These are phyloP conservation scores for Syzygium aromaticum DNA, from an alignment of 345 rosid species.

Conservation along the genomic window DNA sequence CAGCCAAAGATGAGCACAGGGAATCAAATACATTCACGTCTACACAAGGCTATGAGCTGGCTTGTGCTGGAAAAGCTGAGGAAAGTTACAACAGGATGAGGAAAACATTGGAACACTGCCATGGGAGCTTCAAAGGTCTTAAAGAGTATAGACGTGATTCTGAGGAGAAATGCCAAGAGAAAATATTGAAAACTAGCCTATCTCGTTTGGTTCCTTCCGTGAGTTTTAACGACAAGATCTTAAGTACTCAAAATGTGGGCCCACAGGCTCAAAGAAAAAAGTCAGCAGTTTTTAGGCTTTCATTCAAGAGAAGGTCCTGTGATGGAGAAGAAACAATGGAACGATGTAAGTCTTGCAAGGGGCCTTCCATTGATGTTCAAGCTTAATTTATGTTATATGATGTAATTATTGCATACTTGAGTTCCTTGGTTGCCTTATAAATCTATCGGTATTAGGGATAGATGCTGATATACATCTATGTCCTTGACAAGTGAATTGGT, in stretches of 20 bases:
- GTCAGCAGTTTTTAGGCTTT: slow-evolving; percentile 43
- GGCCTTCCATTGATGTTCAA: background rate
- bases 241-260: slow-evolving; percentile 5
- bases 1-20: slow-evolving; percentile 25
- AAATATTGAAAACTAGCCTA: slow-evolving; percentile 17
- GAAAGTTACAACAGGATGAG: slow-evolving; percentile 24
- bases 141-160: slow-evolving; percentile 21
- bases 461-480: background rate
- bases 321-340: slow-evolving; percentile 51
- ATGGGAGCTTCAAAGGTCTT: slow-evolving; percentile 33
- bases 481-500: background rate
- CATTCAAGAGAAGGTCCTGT: slow-evolving; percentile 57
- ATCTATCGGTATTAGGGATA: background rate
- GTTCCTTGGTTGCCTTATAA: background rate
- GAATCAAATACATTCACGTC: slow-evolving; percentile 17
- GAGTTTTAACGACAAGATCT: slow-evolving; percentile 32
- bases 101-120: slow-evolving; percentile 18
- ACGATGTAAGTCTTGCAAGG: slow-evolving; percentile 27
- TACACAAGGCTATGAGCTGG: slow-evolving; percentile 18
- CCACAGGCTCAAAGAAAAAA: slow-evolving; percentile 30
- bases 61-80: slow-evolving; percentile 23
- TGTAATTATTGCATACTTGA: background rate
- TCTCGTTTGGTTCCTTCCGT: slow-evolving; percentile 26
- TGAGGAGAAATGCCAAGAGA: slow-evolving; percentile 13
- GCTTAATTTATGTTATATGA: background rate